These are phyloP conservation scores for Closterium sp. DNA, from an alignment of 139 green algal species.

Conservation along the genomic window DNA sequence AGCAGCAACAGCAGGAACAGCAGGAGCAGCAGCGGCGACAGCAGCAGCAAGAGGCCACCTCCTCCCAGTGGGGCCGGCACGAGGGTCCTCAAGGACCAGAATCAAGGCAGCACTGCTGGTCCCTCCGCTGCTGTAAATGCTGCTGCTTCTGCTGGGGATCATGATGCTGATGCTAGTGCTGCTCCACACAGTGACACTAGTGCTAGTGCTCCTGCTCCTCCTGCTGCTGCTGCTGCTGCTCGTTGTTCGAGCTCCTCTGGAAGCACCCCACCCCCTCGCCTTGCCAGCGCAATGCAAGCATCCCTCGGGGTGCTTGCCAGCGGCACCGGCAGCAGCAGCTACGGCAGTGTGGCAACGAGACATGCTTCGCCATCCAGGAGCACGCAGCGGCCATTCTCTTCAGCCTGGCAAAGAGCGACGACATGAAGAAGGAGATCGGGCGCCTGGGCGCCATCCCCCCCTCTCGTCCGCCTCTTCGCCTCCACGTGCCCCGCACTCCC, in stretches of 20 bases:
- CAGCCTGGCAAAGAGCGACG: background rate
- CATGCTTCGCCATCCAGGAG: background rate
- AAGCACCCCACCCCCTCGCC: background rate
- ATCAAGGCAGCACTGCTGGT: background rate
- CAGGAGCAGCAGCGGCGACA: too few relatives aligned
- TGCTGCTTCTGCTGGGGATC: too few relatives aligned
- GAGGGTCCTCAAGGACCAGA: background rate
- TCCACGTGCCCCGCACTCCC: background rate
- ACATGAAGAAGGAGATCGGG: conserved; percentile 10
- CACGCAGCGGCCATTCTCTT: conserved; percentile 1
- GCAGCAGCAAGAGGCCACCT: too few relatives aligned
- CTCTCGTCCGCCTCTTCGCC: background rate
- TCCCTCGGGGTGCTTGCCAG: background rate
- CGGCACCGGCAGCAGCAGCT: background rate
- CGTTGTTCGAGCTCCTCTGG: background rate
- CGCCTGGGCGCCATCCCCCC: background rate
- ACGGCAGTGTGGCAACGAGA: background rate
- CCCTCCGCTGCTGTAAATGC: background rate
- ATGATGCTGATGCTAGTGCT: too few relatives aligned
- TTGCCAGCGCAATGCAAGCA: background rate
- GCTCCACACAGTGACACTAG: background rate
- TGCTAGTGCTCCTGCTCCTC: background rate
- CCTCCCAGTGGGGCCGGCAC: too few relatives aligned
- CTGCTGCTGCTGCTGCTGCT: background rate
- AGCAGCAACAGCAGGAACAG: too few relatives aligned